phyloP scores from a whole-genome alignment of 768 basidiomycete species.

The Neoboletus magnificus region DNA sequence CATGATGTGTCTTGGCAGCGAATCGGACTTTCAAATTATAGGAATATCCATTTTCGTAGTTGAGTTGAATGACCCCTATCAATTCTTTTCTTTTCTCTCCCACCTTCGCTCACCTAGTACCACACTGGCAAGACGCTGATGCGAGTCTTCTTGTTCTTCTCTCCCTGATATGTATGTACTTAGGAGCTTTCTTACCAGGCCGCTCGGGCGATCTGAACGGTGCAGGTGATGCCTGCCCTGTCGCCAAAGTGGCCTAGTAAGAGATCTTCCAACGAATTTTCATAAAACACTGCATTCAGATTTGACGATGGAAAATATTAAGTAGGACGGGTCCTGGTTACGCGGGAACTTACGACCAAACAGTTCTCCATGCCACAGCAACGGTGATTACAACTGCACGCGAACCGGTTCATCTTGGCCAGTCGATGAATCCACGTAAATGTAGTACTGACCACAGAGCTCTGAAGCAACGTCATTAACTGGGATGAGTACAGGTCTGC shows the following conservation, averaged over 20 bases:
- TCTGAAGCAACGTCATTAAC: no score
- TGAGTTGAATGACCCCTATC: not conserved
- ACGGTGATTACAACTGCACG: slow-evolving; percentile 8
- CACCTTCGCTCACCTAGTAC: not conserved
- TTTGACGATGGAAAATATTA: not conserved
- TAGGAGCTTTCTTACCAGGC: slow-evolving; percentile 8
- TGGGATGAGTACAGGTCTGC: no score
- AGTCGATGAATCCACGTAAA: no score
- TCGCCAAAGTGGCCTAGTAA: slow-evolving; percentile 6
- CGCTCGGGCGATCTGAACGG: not conserved
- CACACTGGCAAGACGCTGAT: not conserved
- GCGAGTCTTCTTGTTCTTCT: not conserved
- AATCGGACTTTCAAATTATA: not conserved
- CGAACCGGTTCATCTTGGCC: slow-evolving; percentile 6
- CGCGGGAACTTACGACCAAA: not conserved
- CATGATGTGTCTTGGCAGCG: no score
- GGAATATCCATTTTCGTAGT: not conserved
- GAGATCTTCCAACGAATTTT: not conserved
- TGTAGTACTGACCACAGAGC: no score
- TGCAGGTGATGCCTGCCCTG: not conserved
- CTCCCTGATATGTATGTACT: not conserved
- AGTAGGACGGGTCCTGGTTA: not conserved
- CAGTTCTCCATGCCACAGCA: not conserved
- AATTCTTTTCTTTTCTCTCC: not conserved
- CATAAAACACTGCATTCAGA: not conserved